phyloP scores from a whole-genome alignment of 495 filamentous ascomycete species.

The Cercophora samala region DNA sequence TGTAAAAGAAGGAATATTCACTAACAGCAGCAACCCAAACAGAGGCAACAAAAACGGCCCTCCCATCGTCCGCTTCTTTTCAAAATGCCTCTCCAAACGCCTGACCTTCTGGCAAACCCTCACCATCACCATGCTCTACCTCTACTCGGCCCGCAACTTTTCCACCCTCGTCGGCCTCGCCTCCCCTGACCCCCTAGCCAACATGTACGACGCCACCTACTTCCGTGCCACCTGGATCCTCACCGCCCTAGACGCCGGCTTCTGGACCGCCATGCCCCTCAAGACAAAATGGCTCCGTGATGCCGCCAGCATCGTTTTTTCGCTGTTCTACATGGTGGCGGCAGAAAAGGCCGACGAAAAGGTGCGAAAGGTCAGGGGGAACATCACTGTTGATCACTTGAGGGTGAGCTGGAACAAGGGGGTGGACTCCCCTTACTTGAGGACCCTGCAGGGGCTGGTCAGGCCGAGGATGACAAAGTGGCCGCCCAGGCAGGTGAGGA shows the following conservation, averaged over 20 bases:
- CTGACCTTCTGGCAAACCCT: conserved; percentile 88
- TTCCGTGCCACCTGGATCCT: conserved; percentile 97
- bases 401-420: conserved; percentile 94
- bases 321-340: conserved; percentile 82
- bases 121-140: conserved; percentile 82
- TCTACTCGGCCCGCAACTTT: conserved; percentile 89
- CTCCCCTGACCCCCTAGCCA: conserved; percentile 87
- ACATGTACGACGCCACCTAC: conserved; percentile 91
- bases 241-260: conserved; percentile 91
- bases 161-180: conserved; percentile 88
- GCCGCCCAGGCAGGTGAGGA: conserved; percentile 74
- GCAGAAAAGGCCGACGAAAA: conserved; percentile 96
- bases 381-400: conserved; percentile 85
- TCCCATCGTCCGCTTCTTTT: conserved; percentile 67
- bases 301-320: conserved; percentile 75
- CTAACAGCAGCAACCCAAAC: conserved; percentile 1
- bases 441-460: conserved; percentile 62
- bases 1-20: too few species aligned
- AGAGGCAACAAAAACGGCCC: conserved; percentile 89
- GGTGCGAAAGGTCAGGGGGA: conserved; percentile 83
- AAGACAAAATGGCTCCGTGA: conserved; percentile 78
- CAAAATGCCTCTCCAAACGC: conserved; percentile 57
- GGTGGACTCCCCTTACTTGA: conserved; percentile 71
- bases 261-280: conserved; percentile 97
- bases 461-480: conserved; percentile 77